Base-by-base conservation (phyloP, 371 early-diverging fungal species). In the Batkoa obscura region DNA sequence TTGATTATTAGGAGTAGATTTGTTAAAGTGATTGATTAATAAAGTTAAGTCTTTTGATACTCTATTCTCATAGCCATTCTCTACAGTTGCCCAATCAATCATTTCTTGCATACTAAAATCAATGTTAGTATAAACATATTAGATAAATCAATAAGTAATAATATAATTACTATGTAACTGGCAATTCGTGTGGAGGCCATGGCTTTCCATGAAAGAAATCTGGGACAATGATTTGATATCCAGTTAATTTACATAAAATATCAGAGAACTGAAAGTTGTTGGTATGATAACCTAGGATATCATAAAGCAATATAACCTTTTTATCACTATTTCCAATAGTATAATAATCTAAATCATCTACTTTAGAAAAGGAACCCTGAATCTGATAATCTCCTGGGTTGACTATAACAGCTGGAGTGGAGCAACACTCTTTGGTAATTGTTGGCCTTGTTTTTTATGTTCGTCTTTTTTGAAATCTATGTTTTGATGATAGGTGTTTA, bases 211-310 rank as follows among this genome's bases (percentile, higher is more conserved):
- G 72, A 58, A 80, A 71, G n/a, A 50, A 81, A 69, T 57, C 82
- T 79, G 32, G 84, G 81, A 62, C 80, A 67, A 30, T 69, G 1
- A 82, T 81, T 43, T 66, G 73, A 69, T 71, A 80, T 9, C 76
- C 75, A 50, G 65, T 61, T 12, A 67, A 52, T 4, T 68, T 65
- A 36, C 82, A 72, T 34, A 76, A 67, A 23, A 23, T 23, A 63
- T 84, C 84, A 59, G 71, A 70, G 54, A 79, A 76, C 60, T 82
- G 83, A 49, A 69, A 63, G 30, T 75, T 71, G 51, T 80, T 78
- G 38, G 64, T 62, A 2, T 71, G 70, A 36, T 64, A 60, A 41
- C 72, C 73, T 52, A 68, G 70, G 38, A 75, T 68, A 60, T 75
- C 75, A 50, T 71, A 72, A 23, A 23, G 23, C 4, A 68, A 69